A percentile compares a stretch with the other conserved stretches of the same genome.
Evolutionary conservation across 2,329 filamentous ascomycete species (phyloP).

Genomic region (Mycosphaerella sp.): DNA sequence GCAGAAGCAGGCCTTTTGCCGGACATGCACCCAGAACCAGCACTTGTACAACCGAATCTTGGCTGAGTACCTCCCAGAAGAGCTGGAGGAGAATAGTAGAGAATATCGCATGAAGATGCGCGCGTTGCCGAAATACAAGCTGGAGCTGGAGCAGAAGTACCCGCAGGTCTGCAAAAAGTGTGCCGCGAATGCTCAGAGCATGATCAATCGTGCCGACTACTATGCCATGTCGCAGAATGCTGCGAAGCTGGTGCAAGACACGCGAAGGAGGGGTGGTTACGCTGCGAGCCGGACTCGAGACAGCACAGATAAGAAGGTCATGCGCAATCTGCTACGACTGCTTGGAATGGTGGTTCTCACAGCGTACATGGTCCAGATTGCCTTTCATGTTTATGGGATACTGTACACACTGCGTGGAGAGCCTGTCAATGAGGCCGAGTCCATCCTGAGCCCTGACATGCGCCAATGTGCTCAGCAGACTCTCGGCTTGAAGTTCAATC

Average conservation of each 20-base stretch:
- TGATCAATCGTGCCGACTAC: constrained; percentile 31
- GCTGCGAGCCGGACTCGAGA: constrained; percentile 43
- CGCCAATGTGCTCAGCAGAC: constrained; percentile 18
- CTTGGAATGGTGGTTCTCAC: constrained; percentile 21
- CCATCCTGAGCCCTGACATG: constrained; percentile 13
- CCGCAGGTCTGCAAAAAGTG: constrained; percentile 83
- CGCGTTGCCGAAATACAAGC: constrained; percentile 63
- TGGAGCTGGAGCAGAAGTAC: constrained; percentile 71
- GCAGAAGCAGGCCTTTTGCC: constrained; percentile 56
- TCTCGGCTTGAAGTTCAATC: constrained; percentile 15
- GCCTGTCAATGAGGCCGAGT: constrained; percentile 2
- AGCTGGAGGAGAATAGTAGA: constrained; percentile 49
- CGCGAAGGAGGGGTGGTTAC: constrained; percentile 34
- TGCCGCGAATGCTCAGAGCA: constrained; percentile 60
- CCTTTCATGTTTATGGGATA: constrained; percentile 29
- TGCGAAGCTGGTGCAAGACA: constrained; percentile 66
- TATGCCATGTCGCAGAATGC: constrained; percentile 30
- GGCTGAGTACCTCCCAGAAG: constrained; percentile 68
- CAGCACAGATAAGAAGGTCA: constrained; percentile 35
- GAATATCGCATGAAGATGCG: constrained; percentile 63
- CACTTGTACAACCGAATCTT: constrained; percentile 69
- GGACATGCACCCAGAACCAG: constrained; percentile 82
- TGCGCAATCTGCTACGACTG: constrained; percentile 24
- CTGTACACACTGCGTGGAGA: constrained; percentile 8
- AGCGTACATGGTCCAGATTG: constrained; percentile 25